These are phyloP conservation scores for Claviceps sp. DNA, from an alignment of 2,329 filamentous ascomycete genomes.

Conservation along the genomic window DNA sequence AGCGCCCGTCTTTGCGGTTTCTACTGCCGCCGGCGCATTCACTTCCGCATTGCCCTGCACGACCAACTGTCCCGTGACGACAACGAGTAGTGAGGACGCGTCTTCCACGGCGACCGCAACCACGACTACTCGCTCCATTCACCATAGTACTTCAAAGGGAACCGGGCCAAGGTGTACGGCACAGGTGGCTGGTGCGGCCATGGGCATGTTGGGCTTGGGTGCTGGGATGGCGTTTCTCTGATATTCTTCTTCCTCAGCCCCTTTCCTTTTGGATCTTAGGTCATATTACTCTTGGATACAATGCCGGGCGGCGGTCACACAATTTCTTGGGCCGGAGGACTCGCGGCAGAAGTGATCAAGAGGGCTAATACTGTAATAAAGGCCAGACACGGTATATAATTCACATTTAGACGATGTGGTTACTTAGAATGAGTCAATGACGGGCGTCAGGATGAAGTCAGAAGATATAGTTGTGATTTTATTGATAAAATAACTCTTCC, in stretches of 20 bases:
- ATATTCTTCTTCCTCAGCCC: neutral
- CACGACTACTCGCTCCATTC: slow-evolving; percentile 7
- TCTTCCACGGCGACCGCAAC: slow-evolving; percentile 11
- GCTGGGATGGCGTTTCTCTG: slow-evolving; percentile 14
- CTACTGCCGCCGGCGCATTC: slow-evolving; percentile 29
- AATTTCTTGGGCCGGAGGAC: too few relatives aligned
- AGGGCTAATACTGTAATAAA: too few relatives aligned
- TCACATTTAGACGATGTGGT: too few relatives aligned
- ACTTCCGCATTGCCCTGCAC: slow-evolving; percentile 30
- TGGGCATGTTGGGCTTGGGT: slow-evolving; percentile 17
- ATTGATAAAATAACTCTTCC: too few relatives aligned
- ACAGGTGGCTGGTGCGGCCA: slow-evolving; percentile 15
- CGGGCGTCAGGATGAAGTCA: too few relatives aligned
- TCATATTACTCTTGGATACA: too few relatives aligned
- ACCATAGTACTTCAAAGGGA: slow-evolving; percentile 13
- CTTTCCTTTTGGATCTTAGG: neutral
- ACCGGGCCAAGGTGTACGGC: slow-evolving; percentile 13
- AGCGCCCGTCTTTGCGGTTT: slow-evolving; percentile 39
- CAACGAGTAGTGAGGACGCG: slow-evolving; percentile 6
- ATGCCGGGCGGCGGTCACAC: too few relatives aligned
- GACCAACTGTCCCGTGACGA: slow-evolving; percentile 22
- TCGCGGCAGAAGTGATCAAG: too few relatives aligned
- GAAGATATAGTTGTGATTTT: too few relatives aligned
- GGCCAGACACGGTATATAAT: too few relatives aligned
- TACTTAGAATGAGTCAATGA: too few relatives aligned